These are phyloP conservation scores for Dryadomyces quercus-mongolicae DNA, from an alignment of 2,329 filamentous ascomycete genomes.

Conservation along the genomic window DNA sequence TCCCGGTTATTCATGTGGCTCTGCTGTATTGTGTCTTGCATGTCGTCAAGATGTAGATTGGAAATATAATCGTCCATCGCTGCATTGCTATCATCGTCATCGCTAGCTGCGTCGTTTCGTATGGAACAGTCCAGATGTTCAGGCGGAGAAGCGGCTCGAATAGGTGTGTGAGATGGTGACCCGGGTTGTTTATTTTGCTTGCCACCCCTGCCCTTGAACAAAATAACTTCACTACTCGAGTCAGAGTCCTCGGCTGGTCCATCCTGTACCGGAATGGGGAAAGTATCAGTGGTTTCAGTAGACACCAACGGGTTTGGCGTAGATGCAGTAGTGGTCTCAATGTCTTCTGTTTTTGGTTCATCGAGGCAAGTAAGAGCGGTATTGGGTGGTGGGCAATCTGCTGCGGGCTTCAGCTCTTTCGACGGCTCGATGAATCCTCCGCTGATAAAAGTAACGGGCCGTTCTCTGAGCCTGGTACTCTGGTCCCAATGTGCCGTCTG, in stretches of 20 bases:
- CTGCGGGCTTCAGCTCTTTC: constrained; percentile 14
- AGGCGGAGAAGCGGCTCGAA: neutral
- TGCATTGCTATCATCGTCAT: constrained; percentile 32
- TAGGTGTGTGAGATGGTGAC: neutral
- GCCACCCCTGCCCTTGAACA: constrained; percentile 36
- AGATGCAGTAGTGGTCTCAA: neutral
- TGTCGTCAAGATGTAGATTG: constrained; percentile 42
- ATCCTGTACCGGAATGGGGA: neutral
- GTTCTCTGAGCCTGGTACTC: constrained; percentile 30
- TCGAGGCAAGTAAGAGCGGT: neutral
- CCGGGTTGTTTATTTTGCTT: neutral
- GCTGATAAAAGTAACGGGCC: constrained; percentile 40
- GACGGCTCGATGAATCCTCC: constrained; percentile 39
- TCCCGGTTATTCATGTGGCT: constrained; percentile 23
- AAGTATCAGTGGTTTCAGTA: neutral
- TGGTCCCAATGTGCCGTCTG: constrained; percentile 27
- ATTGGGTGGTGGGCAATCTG: neutral
- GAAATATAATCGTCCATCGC: constrained; percentile 58
- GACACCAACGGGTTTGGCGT: neutral
- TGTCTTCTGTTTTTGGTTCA: neutral
- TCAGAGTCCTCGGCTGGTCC: constrained; percentile 23
- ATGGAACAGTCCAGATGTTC: neutral
- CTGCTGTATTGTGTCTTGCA: constrained; percentile 14
- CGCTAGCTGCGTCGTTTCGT: neutral
- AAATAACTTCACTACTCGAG: constrained; percentile 62